Evolutionary conservation across 441 rosid species (phyloP), one percentile per base, ranked within the genome.

Genomic region (Populus hybrid): DNA sequence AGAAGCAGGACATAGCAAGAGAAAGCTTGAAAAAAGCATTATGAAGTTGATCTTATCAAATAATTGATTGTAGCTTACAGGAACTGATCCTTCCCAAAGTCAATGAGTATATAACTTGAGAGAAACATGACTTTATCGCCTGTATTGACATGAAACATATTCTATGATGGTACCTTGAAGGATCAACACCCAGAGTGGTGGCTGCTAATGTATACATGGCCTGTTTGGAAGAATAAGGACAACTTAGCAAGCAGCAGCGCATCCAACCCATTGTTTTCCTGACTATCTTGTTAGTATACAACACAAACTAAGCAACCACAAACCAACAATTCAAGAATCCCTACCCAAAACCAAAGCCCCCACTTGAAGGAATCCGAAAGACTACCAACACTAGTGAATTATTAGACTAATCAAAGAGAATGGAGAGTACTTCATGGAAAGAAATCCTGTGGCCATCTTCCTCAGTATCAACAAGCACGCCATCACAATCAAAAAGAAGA

Each of bases 401-500:
- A 10, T 42, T 42, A 42, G 50, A 42, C 50, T 2, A 50, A 50
- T 50, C 7, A 50, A 29, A 50, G 26, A 38, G 31, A 53, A 42
- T 9, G 66, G 61, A 26, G 2, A 3, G 8, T 82, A 89, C 99
- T 88, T 92, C 99, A 40, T 75, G 83, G 89, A 93, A 93, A 14
- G 99, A 95, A 86, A 93, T 84, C 87, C 93, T 80, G 83, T 95
- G 98, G 42, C 97, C 99, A 77, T 93, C 99, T 82, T 90, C 91
- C 87, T 93, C 98, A 23, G 98, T 93, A 76, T 95, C 99, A 68
- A 93, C 99, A 24, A 91, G 98, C 24, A 95, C 99, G n/a, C 99
- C 98, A 75, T 95, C 99, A 74, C 99, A 95, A 76, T 95, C 93
- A 72, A 95, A 93, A 36, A 92, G 87, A 69, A 93, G 94, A 71